Base-by-base conservation (phyloP, 2,329 filamentous ascomycete genomes). In the Apiospora sp. region DNA sequence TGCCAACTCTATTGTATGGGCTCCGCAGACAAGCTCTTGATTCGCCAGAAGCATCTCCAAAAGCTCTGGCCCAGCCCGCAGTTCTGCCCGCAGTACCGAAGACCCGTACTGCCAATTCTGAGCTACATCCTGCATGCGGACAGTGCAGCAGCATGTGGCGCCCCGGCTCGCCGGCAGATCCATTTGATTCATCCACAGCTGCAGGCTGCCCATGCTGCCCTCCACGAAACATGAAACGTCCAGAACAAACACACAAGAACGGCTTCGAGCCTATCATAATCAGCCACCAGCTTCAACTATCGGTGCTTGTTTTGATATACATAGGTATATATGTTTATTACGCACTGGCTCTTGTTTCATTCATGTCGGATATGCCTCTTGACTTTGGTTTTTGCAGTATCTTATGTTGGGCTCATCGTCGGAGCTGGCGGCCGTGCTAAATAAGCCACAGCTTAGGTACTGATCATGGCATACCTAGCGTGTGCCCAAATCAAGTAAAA, bases 101-200 rank as follows among this genome's bases (percentile, higher is more conserved):
- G 37, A 30, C 22, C 54, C 54, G 30, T 61, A 27, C 54, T 41
- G 37, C 37, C 37, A 41, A 41, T 41, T 1, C 8, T 10, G 30
- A 37, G 54, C 30, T 16, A 61, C 51, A 4, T 30, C 27, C 51
- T 30, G 27, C 51, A 19, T 22, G 27, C 37, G 30, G 30, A 37
- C 58, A 64, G 22, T 24, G 30, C 58, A 64, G 30, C 58, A 64
- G 37, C 58, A 64, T 64, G 34, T n/a, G 34, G 54, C 54, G 54
- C 54, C 54, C 27, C 24, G 49, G 46, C 16, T 5, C 19, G 16
- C 48, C 13, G 54, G 54, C 54, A 64, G 58, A 64, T 64, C 58
- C 34, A 41, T 41, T 10, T 10, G 27, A 37, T 37, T 10, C 37
- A 41, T 41, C 37, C n/a, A 51, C 49, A 51, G 49, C 49, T 51